Evolutionary conservation across 106 monocot genomes (phyloP).

Genomic region (Apostasia shenzhenica): DNA sequence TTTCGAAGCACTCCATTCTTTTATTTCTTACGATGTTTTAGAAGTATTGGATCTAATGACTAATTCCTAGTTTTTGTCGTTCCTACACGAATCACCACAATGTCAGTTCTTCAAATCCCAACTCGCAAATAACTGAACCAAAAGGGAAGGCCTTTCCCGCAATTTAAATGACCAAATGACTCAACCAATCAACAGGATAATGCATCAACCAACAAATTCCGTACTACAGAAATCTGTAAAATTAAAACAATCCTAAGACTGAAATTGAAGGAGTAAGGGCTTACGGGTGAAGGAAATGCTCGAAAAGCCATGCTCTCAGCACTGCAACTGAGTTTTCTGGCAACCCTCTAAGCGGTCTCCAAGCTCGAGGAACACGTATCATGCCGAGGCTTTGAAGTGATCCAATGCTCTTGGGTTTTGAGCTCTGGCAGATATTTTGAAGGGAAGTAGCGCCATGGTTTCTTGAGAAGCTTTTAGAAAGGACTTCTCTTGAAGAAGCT

Average conservation of each 20-base stretch:
- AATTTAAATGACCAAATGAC: neutral
- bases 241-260: neutral
- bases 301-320: conserved; percentile 68
- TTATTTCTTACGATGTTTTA: too few species aligned
- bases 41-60: too few species aligned
- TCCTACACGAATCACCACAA: neutral
- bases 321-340: conserved; percentile 49
- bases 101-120: neutral
- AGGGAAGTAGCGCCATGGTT: conserved; percentile 4
- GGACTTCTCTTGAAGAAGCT: conserved; percentile 28
- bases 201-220: neutral
- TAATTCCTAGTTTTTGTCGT: too few species aligned
- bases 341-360: conserved; percentile 56
- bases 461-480: conserved; percentile 14
- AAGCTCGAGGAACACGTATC: conserved; percentile 35
- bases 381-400: conserved; percentile 21
- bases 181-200: neutral
- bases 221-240: neutral
- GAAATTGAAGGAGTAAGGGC: neutral
- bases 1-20: too few species aligned
- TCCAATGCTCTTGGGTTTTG: conserved; percentile 13
- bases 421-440: neutral
- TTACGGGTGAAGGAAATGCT: conserved; percentile 79
- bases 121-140: neutral
- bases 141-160: neutral